phyloP scores from a whole-genome alignment of 176 grass and related monocot species.

The Triticum aestivum region DNA sequence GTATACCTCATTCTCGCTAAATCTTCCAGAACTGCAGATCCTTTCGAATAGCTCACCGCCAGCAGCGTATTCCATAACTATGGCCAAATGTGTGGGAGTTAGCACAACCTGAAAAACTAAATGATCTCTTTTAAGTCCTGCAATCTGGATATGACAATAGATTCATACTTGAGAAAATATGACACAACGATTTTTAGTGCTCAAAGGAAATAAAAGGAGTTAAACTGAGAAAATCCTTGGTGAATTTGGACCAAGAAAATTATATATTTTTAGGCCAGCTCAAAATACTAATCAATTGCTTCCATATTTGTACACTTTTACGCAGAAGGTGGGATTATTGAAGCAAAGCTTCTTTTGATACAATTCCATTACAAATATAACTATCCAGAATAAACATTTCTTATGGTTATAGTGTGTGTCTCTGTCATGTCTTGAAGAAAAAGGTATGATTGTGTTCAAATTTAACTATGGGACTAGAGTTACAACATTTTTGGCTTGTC shows the following conservation, averaged over 20 bases:
- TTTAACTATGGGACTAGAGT: background rate
- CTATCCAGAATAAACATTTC: background rate
- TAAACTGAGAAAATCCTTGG: background rate
- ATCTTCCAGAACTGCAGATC: slow-evolving; percentile 87
- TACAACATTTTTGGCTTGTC: background rate
- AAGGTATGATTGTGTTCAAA: background rate
- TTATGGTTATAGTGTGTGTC: background rate
- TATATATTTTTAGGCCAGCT: background rate
- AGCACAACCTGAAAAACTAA: slow-evolving; percentile 90
- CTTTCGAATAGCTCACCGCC: slow-evolving; percentile 92
- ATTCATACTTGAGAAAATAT: slow-evolving; percentile 28
- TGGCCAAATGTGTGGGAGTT: slow-evolving; percentile 97
- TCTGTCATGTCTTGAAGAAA: background rate
- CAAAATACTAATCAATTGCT: background rate
- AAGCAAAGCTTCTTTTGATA: background rate
- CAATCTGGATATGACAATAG: background rate
- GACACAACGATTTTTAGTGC: background rate
- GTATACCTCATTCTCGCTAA: slow-evolving; percentile 94
- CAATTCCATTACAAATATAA: background rate
- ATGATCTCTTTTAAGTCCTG: slow-evolving; percentile 30
- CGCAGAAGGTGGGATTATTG: background rate
- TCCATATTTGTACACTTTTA: background rate
- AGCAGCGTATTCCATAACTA: slow-evolving; percentile 99
- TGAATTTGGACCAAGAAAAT: background rate
- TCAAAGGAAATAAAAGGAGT: background rate